Evolutionary conservation across 768 basidiomycete genomes (phyloP), one percentile per base, ranked within the genome.

Genomic region (Naematelia encephala): DNA sequence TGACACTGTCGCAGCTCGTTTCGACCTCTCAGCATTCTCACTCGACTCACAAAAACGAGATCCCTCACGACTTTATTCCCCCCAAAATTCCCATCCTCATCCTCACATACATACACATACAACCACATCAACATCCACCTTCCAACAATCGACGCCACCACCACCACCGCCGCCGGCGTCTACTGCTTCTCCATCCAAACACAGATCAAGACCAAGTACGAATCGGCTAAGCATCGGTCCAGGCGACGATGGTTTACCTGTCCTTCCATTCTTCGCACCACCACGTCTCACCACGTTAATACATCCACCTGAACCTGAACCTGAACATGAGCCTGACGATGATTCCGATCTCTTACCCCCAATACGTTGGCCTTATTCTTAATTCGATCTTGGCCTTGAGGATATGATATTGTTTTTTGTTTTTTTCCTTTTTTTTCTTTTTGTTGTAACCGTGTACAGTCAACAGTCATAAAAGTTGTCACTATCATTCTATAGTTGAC

Each of bases 171-270:
- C 34, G 8, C 34, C 34, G 16, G 8, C 34, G 8, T 16, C 34
- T 8, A 8, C 34, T 39, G 34, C 34, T 8, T 16, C 34, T 8
- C 34, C 16, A 8, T 8, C 8, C 34, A 39, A 16, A 16, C 34
- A 8, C n/a, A n/a, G n/a, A n/a, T n/a, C n/a, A n/a, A 16, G 34
- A 8, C 16, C 34, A 8, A 16, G 34, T 39, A 56, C 46, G 23
- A 50, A 47, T 21, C 43, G 49, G 3, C 11, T 49, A 46, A 55
- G 34, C 8, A 29, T 57, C 10, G 55, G 62, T 5, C 44, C 55
- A 23, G 62, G 62, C 21, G 62, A 64, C 34, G 62, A 64, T 29
- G 59, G 59, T 5, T 56, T 60, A 25, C 62, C 62, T 11, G 52
- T 59, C 25, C 30, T 63, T 25, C 62, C 62, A 16, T 39, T 39